Base-by-base conservation (phyloP, 2,329 filamentous ascomycete genomes). In the Phaeomoniella chlamydospora region DNA sequence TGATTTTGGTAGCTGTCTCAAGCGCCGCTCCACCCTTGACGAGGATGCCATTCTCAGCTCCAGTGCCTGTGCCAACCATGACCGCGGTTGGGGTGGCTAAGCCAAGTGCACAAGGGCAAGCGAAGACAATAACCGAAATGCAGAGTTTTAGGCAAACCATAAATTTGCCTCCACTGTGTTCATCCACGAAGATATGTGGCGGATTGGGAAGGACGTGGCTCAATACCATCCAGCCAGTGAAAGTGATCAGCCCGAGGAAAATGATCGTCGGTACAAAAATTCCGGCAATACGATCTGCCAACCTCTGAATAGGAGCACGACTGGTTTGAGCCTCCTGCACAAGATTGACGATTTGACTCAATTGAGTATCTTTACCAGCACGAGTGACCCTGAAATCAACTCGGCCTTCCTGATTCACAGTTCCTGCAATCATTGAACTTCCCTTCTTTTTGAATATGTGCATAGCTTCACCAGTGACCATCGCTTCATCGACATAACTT, bases 111-210 rank as follows among this genome's bases (percentile, higher is more conserved):
- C 90, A 98, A 13, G 90, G 90, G 52, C 90, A 98, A 3, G 90
- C 90, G 56, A 98, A 94, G 14, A 96, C 90, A 51, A 98, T 93
- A 45, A 98, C 90, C 0, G 90, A 93, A 48, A 98, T 98, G 59
- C 90, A 96, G 12, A 98, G 76, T 64, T 96, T 92, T 43, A 96
- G 67, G 54, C 90, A 98, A 2, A 96, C 84, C 83, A 98, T 94
- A 43, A 94, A 66, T 54, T 84, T 88, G 38, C 90, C 90, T 42
- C 90, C 90, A 50, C 81, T 88, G 31, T 74, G 72, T 39, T 79
- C 76, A 40, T 81, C 70, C 16, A 80, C 62, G 59, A 98, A 98
- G 43, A 96, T 87, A 51, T 77, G 72, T 2, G 90, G 90, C n/a
- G 88, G 88, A 51, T 88, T 67, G 0, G 74, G 59, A 18, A 98